Evolutionary conservation across 2,329 filamentous ascomycete species (phyloP).

Genomic region (Amesomyces nigricolor): DNA sequence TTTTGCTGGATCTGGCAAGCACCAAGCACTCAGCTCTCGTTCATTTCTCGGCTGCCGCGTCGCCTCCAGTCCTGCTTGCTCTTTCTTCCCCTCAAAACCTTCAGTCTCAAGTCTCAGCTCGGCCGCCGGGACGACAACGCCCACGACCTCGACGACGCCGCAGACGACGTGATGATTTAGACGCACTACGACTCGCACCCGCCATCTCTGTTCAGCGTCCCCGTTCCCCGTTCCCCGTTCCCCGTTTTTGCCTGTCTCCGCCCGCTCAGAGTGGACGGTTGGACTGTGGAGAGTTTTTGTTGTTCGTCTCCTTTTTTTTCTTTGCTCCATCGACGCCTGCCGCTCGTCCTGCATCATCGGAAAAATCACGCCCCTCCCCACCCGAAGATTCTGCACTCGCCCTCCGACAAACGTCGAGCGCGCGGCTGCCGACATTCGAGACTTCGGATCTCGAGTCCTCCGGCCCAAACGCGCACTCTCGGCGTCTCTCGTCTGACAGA

Average conservation of each 20-base stretch:
- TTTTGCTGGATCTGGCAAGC: conserved; percentile 7
- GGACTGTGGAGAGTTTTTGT: conserved; percentile 19
- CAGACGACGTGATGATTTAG: conserved; percentile 22
- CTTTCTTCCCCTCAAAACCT: conserved; percentile 10
- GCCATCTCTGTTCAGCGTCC: conserved; percentile 1
- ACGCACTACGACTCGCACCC: conserved; percentile 6
- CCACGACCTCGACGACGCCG: conserved; percentile 19
- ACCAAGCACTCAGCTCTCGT: conserved; percentile 13
- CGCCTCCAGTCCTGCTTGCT: conserved; percentile 4
- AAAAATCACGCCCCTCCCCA: conserved; percentile 26
- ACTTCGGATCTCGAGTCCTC: not conserved
- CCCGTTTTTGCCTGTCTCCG: conserved; percentile 15
- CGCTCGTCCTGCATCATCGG: conserved; percentile 21
- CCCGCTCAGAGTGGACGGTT: conserved; percentile 6
- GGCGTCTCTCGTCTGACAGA: not conserved
- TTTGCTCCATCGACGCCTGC: conserved; percentile 16
- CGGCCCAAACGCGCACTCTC: not conserved
- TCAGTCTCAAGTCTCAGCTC: conserved; percentile 2
- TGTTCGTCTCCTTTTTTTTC: conserved; percentile 11
- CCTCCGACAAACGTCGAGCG: not conserved
- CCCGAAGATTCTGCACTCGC: conserved; percentile 22
- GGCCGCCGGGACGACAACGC: conserved; percentile 11
- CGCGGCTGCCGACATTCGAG: conserved; percentile 5
- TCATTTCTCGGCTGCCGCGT: conserved; percentile 19
- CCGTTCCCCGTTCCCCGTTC: too few species aligned